Base-by-base conservation (phyloP, 202 grass and related monocot species). In the Musa balbisiana region DNA sequence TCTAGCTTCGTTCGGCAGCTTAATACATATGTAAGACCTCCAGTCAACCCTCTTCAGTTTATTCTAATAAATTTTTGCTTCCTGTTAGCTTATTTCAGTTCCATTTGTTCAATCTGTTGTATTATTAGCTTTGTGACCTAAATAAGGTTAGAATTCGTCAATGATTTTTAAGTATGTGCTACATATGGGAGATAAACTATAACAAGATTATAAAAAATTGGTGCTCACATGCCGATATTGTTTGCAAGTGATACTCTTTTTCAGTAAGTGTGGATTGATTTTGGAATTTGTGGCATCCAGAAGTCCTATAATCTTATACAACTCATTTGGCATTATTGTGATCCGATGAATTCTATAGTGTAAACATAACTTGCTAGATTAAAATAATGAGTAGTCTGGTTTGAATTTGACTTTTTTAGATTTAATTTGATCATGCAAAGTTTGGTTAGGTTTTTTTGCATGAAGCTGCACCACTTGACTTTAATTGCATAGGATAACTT, bases 1-100 rank as follows among this genome's bases (percentile, higher is more conserved):
- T 97, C 90, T 1, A 92, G 87, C 76, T 97, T 97, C 76, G 93
- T 97, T 67, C 76, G 93, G 24, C 90, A 97, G 83, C 93, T 93
- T 81, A 97, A 93, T 81, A 93, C 90, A 24, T 97, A 97, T 62
- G 93, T 96, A 77, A 50, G 26, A 19, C 16, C 66, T 69, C 66
- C 29, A n/a, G 29, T 49, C 12, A 43, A 43, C 33, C 66, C 10
- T 26, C n/a, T 13, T 5, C 10, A 11, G 1, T 65, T 65, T 26
- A 1, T 3, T 26, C 21, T 11, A 25, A 9, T 27, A 65, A 26
- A 12, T 65, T 12, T 26, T 65, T 65, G 10, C 24, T 27, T 24
- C 24, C 4, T 8, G 4, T 43, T 43, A 43, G 33, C 33, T 43
- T 43, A 0, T 43, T 43, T 43, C 33, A 43, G 5, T 43, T 43